Base-by-base conservation (phyloP, 2,329 filamentous ascomycete species). In the Chaetomium globosum region DNA sequence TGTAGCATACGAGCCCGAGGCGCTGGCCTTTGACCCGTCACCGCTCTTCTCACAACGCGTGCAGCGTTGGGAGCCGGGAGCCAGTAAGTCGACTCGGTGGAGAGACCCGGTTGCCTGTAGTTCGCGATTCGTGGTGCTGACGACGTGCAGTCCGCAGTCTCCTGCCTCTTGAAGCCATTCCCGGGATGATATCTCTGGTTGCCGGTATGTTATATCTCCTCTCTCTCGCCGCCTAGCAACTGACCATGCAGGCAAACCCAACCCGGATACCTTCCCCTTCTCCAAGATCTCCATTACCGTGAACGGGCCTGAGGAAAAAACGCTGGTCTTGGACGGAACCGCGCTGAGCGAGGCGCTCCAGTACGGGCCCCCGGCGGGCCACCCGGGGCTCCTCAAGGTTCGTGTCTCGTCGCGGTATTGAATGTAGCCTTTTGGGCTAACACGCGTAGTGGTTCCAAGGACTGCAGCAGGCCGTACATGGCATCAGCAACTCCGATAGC, bases 141-240 rank as follows among this genome's bases (percentile, higher is more conserved):
- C 53, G 8, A n/a, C 56, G 28, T 62, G 39, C 54, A 63, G 61
- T 58, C 39, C 61, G 53, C 43, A 63, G 61, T 43, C 46, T 59
- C 12, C 46, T 59, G 43, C 57, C 57, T 6, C 57, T 59, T 26
- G 61, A 63, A 16, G 53, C 53, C 21, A 57, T 63, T 23, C 61
- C 61, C n/a, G 61, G 61, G 12, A 63, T 63, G 61, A 63, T 63
- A 53, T 63, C 61, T 1, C 53, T 63, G 3, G 53, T 63, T 10
- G 61, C 61, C 13, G 61, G 61, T 62, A 26, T 13, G 52, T 56
- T 19, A 10, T 8, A 8, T 54, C 10, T 12, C n/a, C n/a, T 13
- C 16, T 13, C 16, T n/a, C 39, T 46, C 26, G 21, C 28, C 9
- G 23, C 55, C 51, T 16, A 4, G 10, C 8, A 13, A 48, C 46